Evolutionary conservation across 768 basidiomycete species (phyloP), one percentile per base, ranked within the genome.

Genomic region (Phlebiopsis flavidoalba): DNA sequence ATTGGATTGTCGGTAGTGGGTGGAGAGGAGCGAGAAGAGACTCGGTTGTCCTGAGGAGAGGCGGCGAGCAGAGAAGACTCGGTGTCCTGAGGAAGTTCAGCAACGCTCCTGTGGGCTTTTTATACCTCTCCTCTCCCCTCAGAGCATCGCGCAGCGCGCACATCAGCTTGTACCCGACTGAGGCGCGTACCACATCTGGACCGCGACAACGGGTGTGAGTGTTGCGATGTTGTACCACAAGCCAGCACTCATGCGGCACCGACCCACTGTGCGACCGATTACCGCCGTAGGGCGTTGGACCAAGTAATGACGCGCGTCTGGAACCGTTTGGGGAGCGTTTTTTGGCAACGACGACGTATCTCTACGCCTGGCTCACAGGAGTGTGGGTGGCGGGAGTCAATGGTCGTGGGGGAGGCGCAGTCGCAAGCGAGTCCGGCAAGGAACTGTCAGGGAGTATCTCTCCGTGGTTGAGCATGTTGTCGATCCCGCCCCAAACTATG

Each of bases 1-100:
- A 66, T 66, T 65, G 57, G 17, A 19, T 40, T 21, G 24, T 33
- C 47, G 26, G 26, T 31, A 21, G 40, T 17, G 43, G 10, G 55
- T 17, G 10, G 15, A 31, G 43, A n/a, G 8, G 24, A 11, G 22
- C 26, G 37, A 15, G 48, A 22, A 7, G 19, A 21, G 19, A 24
- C 15, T 31, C 24, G 33, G 33, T 37, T 26, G 11, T 15, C 48
- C 48, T 49, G 12, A 21, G 24, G 48, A 49, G 46, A 19, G n/a
- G 17, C 19, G 26, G 46, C 14, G 43, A 48, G 57, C 21, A 11
- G 24, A 57, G 46, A 58, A 46, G 40, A 43, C 52, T 53, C 52
- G 52, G 31, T 36, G 52, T 53, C 52, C 52, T 53, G 52, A 15
- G 35, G 33, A 17, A 26, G n/a, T 36, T n/a, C 8, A 14, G 52